Evolutionary conservation across 2,329 filamentous ascomycete genomes (phyloP).

Genomic region (Neofusicoccum umdonicola): DNA sequence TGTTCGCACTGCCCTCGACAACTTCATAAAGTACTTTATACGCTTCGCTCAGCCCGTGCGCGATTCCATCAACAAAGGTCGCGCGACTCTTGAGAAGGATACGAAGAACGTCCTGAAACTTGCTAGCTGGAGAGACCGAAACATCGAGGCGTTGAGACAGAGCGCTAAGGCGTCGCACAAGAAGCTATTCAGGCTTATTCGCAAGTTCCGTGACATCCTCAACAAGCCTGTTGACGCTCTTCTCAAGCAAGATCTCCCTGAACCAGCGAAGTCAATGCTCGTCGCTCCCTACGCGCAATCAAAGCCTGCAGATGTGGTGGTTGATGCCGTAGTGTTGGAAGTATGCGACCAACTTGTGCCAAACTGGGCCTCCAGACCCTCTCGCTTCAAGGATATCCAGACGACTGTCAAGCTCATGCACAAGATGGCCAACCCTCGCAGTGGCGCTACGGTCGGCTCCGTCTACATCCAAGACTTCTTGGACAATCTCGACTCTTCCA

Average conservation of each 20-base stretch:
- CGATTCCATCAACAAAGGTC: slow-evolving; percentile 65
- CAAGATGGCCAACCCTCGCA: slow-evolving; percentile 56
- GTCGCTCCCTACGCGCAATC: background rate
- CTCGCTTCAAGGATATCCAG: slow-evolving; percentile 68
- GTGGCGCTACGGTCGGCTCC: slow-evolving; percentile 54
- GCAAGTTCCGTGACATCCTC: slow-evolving; percentile 81
- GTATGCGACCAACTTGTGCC: slow-evolving; percentile 27
- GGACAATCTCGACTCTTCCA: slow-evolving; percentile 64
- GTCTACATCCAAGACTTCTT: slow-evolving; percentile 66
- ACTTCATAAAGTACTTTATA: slow-evolving; percentile 73
- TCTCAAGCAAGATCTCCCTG: slow-evolving; percentile 23
- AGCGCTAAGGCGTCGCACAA: slow-evolving; percentile 87
- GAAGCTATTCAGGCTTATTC: slow-evolving; percentile 86
- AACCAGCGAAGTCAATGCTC: background rate
- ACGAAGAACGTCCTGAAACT: slow-evolving; percentile 91
- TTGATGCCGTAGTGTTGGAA: slow-evolving; percentile 22
- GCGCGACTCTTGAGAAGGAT: slow-evolving; percentile 77
- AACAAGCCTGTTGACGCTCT: slow-evolving; percentile 71
- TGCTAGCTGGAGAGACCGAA: slow-evolving; percentile 97
- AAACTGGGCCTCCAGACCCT: slow-evolving; percentile 47
- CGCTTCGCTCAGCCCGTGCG: slow-evolving; percentile 67
- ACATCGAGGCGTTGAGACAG: slow-evolving; percentile 83
- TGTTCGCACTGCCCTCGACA: slow-evolving; percentile 65
- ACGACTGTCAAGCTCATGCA: slow-evolving; percentile 74
- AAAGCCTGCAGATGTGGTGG: slow-evolving; percentile 15